Evolutionary conservation across 116 monocot species (phyloP).

Genomic region (Phalaenopsis hybrid): DNA sequence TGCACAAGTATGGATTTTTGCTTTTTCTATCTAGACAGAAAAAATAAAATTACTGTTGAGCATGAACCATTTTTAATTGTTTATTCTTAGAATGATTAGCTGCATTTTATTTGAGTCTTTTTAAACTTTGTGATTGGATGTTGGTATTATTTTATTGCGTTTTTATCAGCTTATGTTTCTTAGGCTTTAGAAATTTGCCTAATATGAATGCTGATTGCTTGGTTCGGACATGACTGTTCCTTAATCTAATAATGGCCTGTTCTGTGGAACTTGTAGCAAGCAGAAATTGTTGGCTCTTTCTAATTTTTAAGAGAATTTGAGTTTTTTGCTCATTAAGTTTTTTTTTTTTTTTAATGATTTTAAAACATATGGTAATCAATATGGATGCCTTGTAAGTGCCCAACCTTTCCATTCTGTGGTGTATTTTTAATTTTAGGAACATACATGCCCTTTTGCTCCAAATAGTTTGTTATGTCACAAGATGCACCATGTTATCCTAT

Average conservation of each 20-base stretch:
- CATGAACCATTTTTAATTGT: neutral
- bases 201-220: neutral
- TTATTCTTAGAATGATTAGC: neutral
- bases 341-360: too few species aligned
- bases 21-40: neutral
- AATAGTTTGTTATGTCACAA: neutral
- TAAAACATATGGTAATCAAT: too few species aligned
- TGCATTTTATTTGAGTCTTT: neutral
- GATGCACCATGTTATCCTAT: neutral
- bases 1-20: slow-evolving; percentile 74
- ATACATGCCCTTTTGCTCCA: neutral
- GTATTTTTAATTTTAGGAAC: too few species aligned
- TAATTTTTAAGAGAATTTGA: too few species aligned
- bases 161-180: neutral
- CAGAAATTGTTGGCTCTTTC: too few species aligned
- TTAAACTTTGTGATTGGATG: neutral
- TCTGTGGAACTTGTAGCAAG: too few species aligned
- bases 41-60: neutral
- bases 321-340: too few species aligned
- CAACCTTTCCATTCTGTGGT: too few species aligned
- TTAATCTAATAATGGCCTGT: too few species aligned
- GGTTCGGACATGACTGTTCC: neutral
- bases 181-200: neutral
- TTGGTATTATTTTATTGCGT: neutral
- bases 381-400: too few species aligned